Evolutionary conservation across 305 asterid genomes (phyloP).

Genomic region (Fraxinus dipetala): DNA sequence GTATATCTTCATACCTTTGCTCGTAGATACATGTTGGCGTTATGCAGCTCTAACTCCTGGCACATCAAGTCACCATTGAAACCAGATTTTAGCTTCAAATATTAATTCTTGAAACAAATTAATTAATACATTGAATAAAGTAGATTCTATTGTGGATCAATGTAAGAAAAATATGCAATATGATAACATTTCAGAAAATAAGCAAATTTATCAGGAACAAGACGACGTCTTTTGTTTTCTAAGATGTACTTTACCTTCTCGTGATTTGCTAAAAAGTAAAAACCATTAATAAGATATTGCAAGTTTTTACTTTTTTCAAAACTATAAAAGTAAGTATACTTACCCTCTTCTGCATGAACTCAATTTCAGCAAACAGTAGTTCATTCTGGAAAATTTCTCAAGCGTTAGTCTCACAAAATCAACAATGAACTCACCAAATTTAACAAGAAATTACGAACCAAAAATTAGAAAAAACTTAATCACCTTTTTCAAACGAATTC

Average conservation of each 20-base stretch:
- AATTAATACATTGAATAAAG: not conserved
- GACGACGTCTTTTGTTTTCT: not conserved
- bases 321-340: not conserved
- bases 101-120: not conserved
- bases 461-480: not conserved
- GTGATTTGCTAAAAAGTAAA: no score
- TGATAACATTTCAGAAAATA: not conserved
- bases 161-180: not conserved
- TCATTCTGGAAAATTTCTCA: constrained; percentile 55
- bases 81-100: not conserved
- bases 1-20: constrained; percentile 50
- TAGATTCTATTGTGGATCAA: not conserved
- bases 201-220: not conserved
- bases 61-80: not conserved
- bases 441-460: not conserved
- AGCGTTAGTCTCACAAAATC: not conserved
- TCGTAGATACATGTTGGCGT: constrained; percentile 79
- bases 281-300: no score
- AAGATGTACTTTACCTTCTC: no score
- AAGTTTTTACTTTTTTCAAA: no score
- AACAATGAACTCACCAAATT: not conserved
- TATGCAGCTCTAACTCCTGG: constrained; percentile 86
- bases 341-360: constrained; percentile 90
- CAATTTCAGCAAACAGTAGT: constrained; percentile 80
- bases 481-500: constrained; percentile 79